Evolutionary conservation across 2,329 filamentous ascomycete species (phyloP).

Genomic region (Aspergillus sp.): DNA sequence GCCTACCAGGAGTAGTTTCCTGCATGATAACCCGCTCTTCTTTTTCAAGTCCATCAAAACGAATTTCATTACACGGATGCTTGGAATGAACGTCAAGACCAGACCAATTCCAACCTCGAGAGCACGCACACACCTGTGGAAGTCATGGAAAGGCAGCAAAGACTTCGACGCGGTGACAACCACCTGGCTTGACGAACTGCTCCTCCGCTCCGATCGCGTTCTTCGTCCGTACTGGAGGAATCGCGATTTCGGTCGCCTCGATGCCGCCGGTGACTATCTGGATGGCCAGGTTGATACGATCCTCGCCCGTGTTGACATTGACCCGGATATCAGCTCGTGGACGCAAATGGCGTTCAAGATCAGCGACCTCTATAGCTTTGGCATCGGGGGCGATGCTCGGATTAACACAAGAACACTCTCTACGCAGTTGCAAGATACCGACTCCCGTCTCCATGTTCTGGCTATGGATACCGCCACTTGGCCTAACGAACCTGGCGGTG

Average conservation of each 20-base stretch:
- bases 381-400: conserved; percentile 51
- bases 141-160: conserved; percentile 47
- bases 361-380: conserved; percentile 52
- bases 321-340: conserved; percentile 52
- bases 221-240: conserved; percentile 47
- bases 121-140: conserved; percentile 50
- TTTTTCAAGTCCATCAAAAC: conserved; percentile 41
- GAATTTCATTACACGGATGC: conserved; percentile 25
- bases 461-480: conserved; percentile 54
- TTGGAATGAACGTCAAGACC: conserved; percentile 31
- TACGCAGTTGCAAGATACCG: conserved; percentile 36
- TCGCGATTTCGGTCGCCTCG: conserved; percentile 43
- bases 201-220: conserved; percentile 47
- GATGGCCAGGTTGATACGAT: conserved; percentile 48
- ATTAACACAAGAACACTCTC: conserved; percentile 46
- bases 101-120: conserved; percentile 46
- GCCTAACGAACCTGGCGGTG: conserved; percentile 54
- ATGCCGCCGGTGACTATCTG: conserved; percentile 43
- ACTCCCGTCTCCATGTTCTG: conserved; percentile 52
- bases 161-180: conserved; percentile 49
- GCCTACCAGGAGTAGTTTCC: conserved; percentile 41
- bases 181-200: conserved; percentile 51
- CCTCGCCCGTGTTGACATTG: conserved; percentile 52
- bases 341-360: conserved; percentile 51
- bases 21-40: conserved; percentile 53